These are phyloP conservation scores for Globisporangium recalcitrans DNA, from an alignment of 352 stramenopile genomes.

Conservation along the genomic window DNA sequence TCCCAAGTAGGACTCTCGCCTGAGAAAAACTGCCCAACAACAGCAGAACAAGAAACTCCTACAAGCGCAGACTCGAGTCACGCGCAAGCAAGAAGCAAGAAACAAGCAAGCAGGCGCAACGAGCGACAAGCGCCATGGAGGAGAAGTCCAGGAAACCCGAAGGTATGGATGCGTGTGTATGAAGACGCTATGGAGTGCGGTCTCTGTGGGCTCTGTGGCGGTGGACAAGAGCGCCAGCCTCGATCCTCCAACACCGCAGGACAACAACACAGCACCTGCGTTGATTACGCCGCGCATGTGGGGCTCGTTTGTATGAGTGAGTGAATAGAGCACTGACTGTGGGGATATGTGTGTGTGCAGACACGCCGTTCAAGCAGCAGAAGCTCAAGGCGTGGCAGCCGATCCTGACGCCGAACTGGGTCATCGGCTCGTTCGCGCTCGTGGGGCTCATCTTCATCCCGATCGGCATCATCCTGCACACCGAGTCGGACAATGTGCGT, in stretches of 20 bases:
- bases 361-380: conserved; percentile 88
- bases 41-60: conserved; percentile 8
- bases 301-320: neutral
- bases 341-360: conserved; percentile 20
- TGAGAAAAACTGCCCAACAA: conserved; percentile 15
- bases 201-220: neutral
- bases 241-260: too few species aligned
- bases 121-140: conserved; percentile 45
- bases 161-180: conserved; percentile 26
- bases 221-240: too few species aligned
- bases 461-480: conserved; percentile 88
- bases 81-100: conserved; percentile 6
- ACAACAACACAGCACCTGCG: neutral
- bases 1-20: neutral
- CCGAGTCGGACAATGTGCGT: conserved; percentile 78
- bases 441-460: conserved; percentile 94
- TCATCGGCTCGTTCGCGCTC: conserved; percentile 92
- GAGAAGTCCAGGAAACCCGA: conserved; percentile 85
- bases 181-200: neutral
- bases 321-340: too few species aligned
- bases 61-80: neutral
- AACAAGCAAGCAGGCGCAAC: conserved; percentile 16
- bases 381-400: conserved; percentile 94
- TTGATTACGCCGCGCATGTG: neutral
- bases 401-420: conserved; percentile 94